Evolutionary conservation across 805 yeast species (phyloP), one percentile per base, ranked within the genome.

Genomic region (Metschnikowia aberdeeniae): DNA sequence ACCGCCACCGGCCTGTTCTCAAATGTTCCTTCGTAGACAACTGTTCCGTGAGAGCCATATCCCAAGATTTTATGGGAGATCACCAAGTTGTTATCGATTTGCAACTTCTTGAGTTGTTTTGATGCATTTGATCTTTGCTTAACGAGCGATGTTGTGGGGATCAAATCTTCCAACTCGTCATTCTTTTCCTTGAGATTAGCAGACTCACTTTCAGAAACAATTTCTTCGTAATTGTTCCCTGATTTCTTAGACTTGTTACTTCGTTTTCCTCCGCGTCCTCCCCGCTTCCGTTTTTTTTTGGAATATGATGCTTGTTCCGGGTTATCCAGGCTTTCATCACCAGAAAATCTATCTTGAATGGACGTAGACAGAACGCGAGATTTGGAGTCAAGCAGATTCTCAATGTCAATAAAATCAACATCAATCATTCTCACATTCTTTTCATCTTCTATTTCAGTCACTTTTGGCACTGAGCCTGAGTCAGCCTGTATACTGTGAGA

Each of bases 31-130:
- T 84, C 81, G 60, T 81, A 89, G 1, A 93, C 99, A 26, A 92
- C 89, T 0, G 99, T 93, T 24, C 99, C 99, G 55, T 90, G 96
- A 0, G 97, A 88, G 1, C 99, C 99, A 61, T 88, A 89, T 0
- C 99, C 99, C 41, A 93, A 67, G n/a, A 89, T 76, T 26, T 76
- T 79, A 50, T 85, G 85, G 0, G 95, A 79, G 3, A 92, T 77
- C 0, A 74, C 68, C 50, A 88, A 63, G 45, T 77, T 81, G 42
- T 74, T 78, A 42, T 76, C 68, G 32, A 67, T 68, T 46, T 69
- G 73, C 17, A 72, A 64, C 47, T 60, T 67, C 51, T 60, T 63
- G 34, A 52, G 51, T 55, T 44, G 44, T 19, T 28, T 26, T 34
- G 47, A 41, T 1, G 58, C 49, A 10, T 49, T 40, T 2, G 53